These are phyloP conservation scores for Bremia lactucae DNA, from an alignment of 352 stramenopile species.

Conservation along the genomic window DNA sequence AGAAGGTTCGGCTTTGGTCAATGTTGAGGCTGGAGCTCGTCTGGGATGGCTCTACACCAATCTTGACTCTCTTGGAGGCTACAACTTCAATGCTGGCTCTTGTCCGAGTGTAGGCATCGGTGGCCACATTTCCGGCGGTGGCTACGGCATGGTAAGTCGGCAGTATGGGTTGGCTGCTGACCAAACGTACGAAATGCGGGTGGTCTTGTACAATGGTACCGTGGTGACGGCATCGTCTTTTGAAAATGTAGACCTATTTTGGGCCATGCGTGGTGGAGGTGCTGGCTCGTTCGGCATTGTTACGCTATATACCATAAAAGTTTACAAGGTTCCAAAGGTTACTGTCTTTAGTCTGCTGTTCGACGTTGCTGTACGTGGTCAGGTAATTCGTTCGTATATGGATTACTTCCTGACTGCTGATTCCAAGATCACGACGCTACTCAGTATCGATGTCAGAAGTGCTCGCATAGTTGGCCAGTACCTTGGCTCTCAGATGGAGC, in stretches of 20 bases:
- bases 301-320: slow-evolving; percentile 39
- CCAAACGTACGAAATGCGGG: slow-evolving; percentile 30
- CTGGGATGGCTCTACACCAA: slow-evolving; percentile 38
- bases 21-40: slow-evolving; percentile 29
- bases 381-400: slow-evolving; percentile 38
- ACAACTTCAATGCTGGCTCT: slow-evolving; percentile 48
- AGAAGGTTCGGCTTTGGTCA: slow-evolving; percentile 25
- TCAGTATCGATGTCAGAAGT: slow-evolving; percentile 26
- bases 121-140: slow-evolving; percentile 39
- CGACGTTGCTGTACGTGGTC: slow-evolving; percentile 18
- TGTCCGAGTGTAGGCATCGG: slow-evolving; percentile 43
- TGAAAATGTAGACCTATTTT: slow-evolving; percentile 35
- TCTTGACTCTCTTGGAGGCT: slow-evolving; percentile 29
- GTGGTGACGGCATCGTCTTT: slow-evolving; percentile 31
- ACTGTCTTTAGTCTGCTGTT: slow-evolving; percentile 39
- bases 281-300: slow-evolving; percentile 46
- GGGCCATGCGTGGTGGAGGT: slow-evolving; percentile 37
- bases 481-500: slow-evolving; percentile 24
- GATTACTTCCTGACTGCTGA: slow-evolving; percentile 38
- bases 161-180: slow-evolving; percentile 42
- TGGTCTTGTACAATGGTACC: slow-evolving; percentile 31
- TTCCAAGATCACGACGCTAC: slow-evolving; percentile 37
- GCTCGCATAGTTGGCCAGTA: slow-evolving; percentile 34
- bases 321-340: slow-evolving; percentile 29
- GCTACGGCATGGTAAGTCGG: slow-evolving; percentile 37